phyloP scores from a whole-genome alignment of 2,329 filamentous ascomycete species.

The Aureobasidium leucospermi region DNA sequence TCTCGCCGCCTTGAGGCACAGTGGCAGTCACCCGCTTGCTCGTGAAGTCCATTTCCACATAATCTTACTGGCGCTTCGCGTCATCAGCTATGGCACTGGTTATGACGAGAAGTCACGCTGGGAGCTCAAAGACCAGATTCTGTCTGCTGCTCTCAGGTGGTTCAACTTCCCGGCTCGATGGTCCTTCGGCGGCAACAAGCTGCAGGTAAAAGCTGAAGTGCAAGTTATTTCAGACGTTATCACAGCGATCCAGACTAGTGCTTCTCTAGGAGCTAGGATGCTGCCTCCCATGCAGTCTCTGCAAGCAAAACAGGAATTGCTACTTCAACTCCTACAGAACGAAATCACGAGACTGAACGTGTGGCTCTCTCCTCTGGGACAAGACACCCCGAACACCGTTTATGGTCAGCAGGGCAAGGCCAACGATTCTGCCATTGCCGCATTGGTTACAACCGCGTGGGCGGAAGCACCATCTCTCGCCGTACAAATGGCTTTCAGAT shows the following conservation, averaged over 20 bases:
- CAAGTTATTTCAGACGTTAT: conserved; percentile 72
- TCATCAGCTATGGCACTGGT: conserved; percentile 64
- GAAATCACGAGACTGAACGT: conserved; percentile 78
- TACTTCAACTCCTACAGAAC: conserved; percentile 72
- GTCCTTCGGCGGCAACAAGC: conserved; percentile 90
- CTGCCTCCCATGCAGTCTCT: conserved; percentile 55
- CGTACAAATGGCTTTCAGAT: conserved; percentile 74
- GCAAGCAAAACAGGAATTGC: conserved; percentile 72
- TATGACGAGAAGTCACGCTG: conserved; percentile 61
- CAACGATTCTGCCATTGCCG: conserved; percentile 13
- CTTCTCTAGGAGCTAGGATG: conserved; percentile 47
- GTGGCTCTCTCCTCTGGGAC: conserved; percentile 77
- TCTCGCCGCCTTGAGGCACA: conserved; percentile 62
- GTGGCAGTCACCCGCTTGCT: conserved; percentile 73
- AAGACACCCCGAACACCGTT: conserved; percentile 37
- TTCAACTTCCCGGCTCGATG: conserved; percentile 69
- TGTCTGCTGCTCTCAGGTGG: conserved; percentile 84
- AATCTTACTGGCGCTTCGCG: conserved; percentile 70
- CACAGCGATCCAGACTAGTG: conserved; percentile 56
- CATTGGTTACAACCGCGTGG: conserved; percentile 78
- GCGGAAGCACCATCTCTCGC: conserved; percentile 75
- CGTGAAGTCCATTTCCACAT: conserved; percentile 89
- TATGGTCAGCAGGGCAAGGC: conserved; percentile 17
- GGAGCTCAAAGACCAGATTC: conserved; percentile 79
- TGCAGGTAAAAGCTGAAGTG: conserved; percentile 90